These are phyloP conservation scores for Amanita rubescens DNA, from an alignment of 768 basidiomycete genomes.

Conservation along the genomic window DNA sequence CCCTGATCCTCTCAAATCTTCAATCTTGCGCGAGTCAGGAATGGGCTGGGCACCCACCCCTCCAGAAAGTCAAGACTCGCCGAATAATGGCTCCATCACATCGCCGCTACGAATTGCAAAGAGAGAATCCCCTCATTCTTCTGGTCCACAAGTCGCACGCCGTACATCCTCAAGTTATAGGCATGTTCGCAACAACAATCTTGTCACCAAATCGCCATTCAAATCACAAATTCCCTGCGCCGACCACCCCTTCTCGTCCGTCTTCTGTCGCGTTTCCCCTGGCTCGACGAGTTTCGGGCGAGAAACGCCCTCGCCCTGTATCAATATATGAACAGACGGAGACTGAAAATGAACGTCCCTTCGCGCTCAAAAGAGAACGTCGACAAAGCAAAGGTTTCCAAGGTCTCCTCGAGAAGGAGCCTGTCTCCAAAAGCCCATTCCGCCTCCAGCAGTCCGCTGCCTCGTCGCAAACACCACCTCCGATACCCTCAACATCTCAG, in stretches of 20 bases:
- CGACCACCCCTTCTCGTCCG: conserved; percentile 32
- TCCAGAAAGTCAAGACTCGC: conserved; percentile 23
- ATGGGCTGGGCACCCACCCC: conserved; percentile 54
- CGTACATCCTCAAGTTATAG: conserved; percentile 74
- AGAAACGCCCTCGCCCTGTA: conserved; percentile 67
- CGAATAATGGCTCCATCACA: conserved; percentile 32
- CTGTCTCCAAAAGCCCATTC: conserved; percentile 80
- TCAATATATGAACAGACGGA: conserved; percentile 68
- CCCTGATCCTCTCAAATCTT: conserved; percentile 56
- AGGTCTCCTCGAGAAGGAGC: conserved; percentile 65
- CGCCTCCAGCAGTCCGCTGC: conserved; percentile 21
- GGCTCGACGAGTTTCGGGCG: conserved; percentile 58
- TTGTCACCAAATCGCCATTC: conserved; percentile 85
- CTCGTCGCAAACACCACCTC: conserved; percentile 14
- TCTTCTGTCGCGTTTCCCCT: conserved; percentile 26
- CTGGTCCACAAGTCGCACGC: conserved; percentile 44
- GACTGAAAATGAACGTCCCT: conserved; percentile 61
- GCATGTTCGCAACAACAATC: conserved; percentile 68
- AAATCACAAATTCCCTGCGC: conserved; percentile 56
- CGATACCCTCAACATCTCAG: conserved; percentile 15
- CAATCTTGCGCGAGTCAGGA: conserved; percentile 55
- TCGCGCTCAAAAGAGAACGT: conserved; percentile 62
- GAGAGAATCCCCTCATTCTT: conserved; percentile 46
- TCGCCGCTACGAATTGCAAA: conserved; percentile 74
- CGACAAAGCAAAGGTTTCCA: conserved; percentile 72